phyloP scores from a whole-genome alignment of 768 basidiomycete genomes.

The Agaricus bisporus region DNA sequence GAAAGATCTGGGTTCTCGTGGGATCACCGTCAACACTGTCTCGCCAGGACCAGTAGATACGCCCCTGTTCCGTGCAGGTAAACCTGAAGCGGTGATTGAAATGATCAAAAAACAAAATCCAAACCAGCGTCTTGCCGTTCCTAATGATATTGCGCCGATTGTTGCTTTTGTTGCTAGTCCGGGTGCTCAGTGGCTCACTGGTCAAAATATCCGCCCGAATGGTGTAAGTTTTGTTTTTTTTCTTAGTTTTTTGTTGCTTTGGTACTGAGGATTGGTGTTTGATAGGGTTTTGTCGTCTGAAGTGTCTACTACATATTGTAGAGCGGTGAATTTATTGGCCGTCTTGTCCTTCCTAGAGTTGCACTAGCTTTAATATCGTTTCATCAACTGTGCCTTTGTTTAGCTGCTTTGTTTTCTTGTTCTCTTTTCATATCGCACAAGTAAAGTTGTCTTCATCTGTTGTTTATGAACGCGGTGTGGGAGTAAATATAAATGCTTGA shows the following conservation, averaged over 20 bases:
- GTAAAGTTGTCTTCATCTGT: too few species aligned
- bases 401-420: too few species aligned
- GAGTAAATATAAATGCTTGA: too few species aligned
- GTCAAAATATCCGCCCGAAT: conserved; percentile 50
- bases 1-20: conserved; percentile 46
- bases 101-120: conserved; percentile 41
- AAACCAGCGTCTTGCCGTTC: conserved; percentile 36
- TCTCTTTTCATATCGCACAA: too few species aligned
- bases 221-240: conserved; percentile 35
- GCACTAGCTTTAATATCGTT: too few species aligned
- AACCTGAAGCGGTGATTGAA: conserved; percentile 38
- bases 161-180: conserved; percentile 48
- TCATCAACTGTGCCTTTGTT: too few species aligned
- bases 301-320: too few species aligned
- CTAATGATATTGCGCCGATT: conserved; percentile 48
- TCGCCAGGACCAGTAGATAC: conserved; percentile 54
- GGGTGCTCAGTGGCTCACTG: conserved; percentile 52
- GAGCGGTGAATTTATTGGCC: too few species aligned
- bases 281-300: too few species aligned
- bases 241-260: neutral
- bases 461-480: too few species aligned
- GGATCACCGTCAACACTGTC: conserved; percentile 53
- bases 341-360: too few species aligned
- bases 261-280: too few species aligned
- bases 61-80: conserved; percentile 49